phyloP scores from a whole-genome alignment of 1,284 basidiomycete genomes.

The Pascua guehoae region DNA sequence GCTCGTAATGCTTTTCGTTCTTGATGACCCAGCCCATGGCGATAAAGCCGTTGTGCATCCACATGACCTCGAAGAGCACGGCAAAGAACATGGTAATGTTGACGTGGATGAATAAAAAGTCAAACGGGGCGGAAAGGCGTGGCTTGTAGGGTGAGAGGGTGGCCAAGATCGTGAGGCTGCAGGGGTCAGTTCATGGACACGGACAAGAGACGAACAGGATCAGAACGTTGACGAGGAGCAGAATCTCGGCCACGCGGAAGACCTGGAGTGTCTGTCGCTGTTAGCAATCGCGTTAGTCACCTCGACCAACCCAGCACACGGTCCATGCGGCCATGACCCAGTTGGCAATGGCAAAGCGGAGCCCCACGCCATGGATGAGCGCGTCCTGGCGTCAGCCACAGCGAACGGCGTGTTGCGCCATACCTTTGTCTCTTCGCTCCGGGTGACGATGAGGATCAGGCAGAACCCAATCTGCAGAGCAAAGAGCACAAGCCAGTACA shows the following conservation, averaged over 20 bases:
- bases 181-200: not conserved
- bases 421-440: conserved; percentile 76
- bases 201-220: conserved; percentile 36
- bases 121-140: conserved; percentile 48
- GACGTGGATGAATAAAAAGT: conserved; percentile 54
- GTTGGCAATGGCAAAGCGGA: conserved; percentile 73
- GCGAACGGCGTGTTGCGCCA: conserved; percentile 1
- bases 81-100: conserved; percentile 53
- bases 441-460: conserved; percentile 64
- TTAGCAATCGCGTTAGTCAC: not conserved
- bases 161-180: conserved; percentile 43
- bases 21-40: conserved; percentile 50
- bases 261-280: conserved; percentile 41
- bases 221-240: conserved; percentile 44
- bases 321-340: conserved; percentile 80
- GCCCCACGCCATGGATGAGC: conserved; percentile 69
- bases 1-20: conserved; percentile 21
- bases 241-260: conserved; percentile 43
- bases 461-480: conserved; percentile 68
- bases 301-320: conserved; percentile 64
- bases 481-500: conserved; percentile 58
- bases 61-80: conserved; percentile 51
- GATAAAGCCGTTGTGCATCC: conserved; percentile 53
- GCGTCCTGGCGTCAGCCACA: conserved; percentile 52
- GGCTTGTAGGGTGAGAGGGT: conserved; percentile 44